Conservation (phyloP, 148 eudicot species). For the Arctostaphylos glauca region DNA sequence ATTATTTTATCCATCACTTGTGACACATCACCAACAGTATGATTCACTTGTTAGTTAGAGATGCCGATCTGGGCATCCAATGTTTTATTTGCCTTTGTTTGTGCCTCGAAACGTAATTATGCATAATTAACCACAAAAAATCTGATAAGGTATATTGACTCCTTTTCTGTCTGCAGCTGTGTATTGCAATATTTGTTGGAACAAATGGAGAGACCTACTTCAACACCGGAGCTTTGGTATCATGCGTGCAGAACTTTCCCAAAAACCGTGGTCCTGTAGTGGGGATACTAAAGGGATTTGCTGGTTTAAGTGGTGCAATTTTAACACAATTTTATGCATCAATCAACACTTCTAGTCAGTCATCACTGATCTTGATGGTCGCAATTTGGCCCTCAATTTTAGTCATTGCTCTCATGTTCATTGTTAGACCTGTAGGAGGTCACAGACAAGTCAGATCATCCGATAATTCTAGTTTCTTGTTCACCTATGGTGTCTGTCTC, state of each 20-base stretch:
- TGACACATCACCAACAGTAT: not conserved
- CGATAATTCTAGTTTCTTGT: constrained; percentile 50
- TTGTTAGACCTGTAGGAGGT: constrained; percentile 53
- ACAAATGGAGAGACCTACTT: constrained; percentile 62
- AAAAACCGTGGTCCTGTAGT: constrained; percentile 59
- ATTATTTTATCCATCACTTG: not conserved
- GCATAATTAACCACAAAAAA: too few relatives aligned
- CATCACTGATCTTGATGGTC: constrained; percentile 47
- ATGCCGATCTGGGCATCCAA: not conserved
- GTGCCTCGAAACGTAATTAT: too few relatives aligned
- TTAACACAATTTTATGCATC: constrained; percentile 45
- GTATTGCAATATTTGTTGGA: constrained; percentile 49
- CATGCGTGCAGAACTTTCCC: constrained; percentile 66
- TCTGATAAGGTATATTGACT: not conserved
- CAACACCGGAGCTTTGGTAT: constrained; percentile 61
- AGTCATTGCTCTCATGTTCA: constrained; percentile 46
- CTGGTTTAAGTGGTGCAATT: constrained; percentile 66
- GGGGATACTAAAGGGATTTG: constrained; percentile 65
- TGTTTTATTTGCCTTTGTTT: too few relatives aligned
- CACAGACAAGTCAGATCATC: constrained; percentile 57
- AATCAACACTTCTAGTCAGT: constrained; percentile 32
- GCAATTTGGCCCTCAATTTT: constrained; percentile 53
- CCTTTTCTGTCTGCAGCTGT: constrained; percentile 38
- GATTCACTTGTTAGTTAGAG: not conserved
- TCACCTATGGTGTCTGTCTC: constrained; percentile 40